Base-by-base conservation (phyloP, 108 stramenopile genomes). In the Bacterosira constricta region DNA sequence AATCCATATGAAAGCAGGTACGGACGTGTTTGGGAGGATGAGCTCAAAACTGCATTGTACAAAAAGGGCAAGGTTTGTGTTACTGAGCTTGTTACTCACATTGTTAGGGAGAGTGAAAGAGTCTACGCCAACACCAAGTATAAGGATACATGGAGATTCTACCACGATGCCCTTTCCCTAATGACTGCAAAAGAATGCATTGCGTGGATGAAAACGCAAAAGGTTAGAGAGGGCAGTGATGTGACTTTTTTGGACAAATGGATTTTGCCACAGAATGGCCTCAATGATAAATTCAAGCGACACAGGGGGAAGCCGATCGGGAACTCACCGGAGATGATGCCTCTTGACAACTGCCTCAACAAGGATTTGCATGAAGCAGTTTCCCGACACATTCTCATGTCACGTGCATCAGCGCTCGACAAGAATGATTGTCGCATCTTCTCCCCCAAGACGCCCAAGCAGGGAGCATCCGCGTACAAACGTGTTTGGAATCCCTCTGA, bases 321-420 rank as follows among this genome's bases (percentile, higher is more conserved):
- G 15, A 68, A 68, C 54, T 21, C 17, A n/a, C 67, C 67, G 1
- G 67, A 68, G 55, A 25, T 52, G 6, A 68, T 68, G 67, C 67
- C 67, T 18, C 31, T 26, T 8, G 67, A 68, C 21, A 39, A n/a
- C 36, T 49, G 27, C 1, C 27, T 68, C 1, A 68, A 68, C 27
- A 23, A 68, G 32, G 67, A 68, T 35, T 17, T 56, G 13, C 54
- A 68, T 39, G 67, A 68, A 21, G 13, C 64, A 6, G 47, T 25
- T 11, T 21, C 9, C 9, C 6, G 39, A 20, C 64, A 66, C 41
- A 23, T 10, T 6, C 2, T 51, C 9, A 17, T 51, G 26, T 53
- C 67, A 6, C 15, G 9, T 5, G 41, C 54, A 39, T 25, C 34
- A 6, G 13, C 13, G 20, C 6, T 4, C 11, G 2, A 37, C n/a